A percentile compares a stretch with the other conserved stretches of the same genome.
Conservation (phyloP, 2,329 filamentous ascomycete species). For the Cladosporium austrohemisphaericum region DNA sequence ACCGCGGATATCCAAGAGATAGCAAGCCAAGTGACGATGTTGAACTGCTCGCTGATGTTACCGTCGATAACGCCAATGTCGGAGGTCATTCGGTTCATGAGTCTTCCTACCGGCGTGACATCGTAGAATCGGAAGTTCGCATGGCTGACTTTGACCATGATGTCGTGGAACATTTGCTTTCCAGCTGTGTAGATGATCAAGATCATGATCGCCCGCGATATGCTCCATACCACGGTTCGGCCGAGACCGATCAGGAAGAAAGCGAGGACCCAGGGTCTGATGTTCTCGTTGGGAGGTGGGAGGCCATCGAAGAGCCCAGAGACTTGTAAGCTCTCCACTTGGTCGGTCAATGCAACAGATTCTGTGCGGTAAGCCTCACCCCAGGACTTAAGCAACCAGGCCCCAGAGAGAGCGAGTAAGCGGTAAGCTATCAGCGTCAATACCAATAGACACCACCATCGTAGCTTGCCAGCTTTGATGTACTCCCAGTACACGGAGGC, state of each 20-base stretch:
- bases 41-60: slow-evolving; percentile 72
- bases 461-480: slow-evolving; percentile 72
- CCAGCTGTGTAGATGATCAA: slow-evolving; percentile 77
- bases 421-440: slow-evolving; percentile 62
- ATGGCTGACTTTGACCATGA: slow-evolving; percentile 68
- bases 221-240: slow-evolving; percentile 57
- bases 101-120: slow-evolving; percentile 77
- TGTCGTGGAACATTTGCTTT: slow-evolving; percentile 67
- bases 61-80: slow-evolving; percentile 89
- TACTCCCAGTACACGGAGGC: slow-evolving; percentile 78
- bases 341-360: not conserved
- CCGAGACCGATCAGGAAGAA: slow-evolving; percentile 64
- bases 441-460: slow-evolving; percentile 68
- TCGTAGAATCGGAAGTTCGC: slow-evolving; percentile 91
- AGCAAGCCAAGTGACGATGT: slow-evolving; percentile 64
- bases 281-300: slow-evolving; percentile 63
- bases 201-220: slow-evolving; percentile 65
- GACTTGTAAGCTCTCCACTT: not conserved
- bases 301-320: slow-evolving; percentile 48
- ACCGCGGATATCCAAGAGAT: slow-evolving; percentile 72
- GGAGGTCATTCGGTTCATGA: slow-evolving; percentile 89
- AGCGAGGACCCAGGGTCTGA: slow-evolving; percentile 69
- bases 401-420: slow-evolving; percentile 60
- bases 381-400: slow-evolving; percentile 84
- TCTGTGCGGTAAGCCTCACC: slow-evolving; percentile 64